phyloP scores from a whole-genome alignment of 2,329 filamentous ascomycete genomes.

The Phaeoacremonium minimum region DNA sequence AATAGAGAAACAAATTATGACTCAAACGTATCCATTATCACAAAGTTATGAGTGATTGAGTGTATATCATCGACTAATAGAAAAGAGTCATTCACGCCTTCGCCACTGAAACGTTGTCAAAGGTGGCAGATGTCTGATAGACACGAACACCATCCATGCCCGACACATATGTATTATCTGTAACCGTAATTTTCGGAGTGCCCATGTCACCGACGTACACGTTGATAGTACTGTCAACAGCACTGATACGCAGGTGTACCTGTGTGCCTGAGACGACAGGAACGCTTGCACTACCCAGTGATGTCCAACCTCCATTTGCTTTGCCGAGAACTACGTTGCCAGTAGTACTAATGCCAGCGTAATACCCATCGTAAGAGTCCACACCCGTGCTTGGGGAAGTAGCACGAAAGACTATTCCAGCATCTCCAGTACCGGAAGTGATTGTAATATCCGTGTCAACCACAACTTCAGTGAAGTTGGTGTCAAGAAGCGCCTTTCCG shows the following conservation, averaged over 20 bases:
- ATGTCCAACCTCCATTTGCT: conserved; percentile 11
- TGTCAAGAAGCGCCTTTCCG: conserved; percentile 25
- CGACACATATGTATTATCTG: conserved; percentile 12
- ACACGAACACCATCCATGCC: conserved; percentile 21
- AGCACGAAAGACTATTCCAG: conserved; percentile 30
- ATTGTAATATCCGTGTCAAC: conserved; percentile 22
- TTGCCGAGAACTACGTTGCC: conserved; percentile 18
- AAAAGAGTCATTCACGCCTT: conserved; percentile 1
- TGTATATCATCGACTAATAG: no score
- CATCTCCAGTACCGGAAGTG: conserved; percentile 14
- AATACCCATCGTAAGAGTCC: conserved; percentile 20
- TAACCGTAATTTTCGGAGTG: conserved; percentile 11
- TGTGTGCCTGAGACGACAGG: conserved; percentile 8
- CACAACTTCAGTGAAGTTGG: conserved; percentile 27
- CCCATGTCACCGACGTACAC: conserved; percentile 21
- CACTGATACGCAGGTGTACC: conserved; percentile 18
- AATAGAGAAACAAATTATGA: no score
- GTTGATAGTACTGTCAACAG: conserved; percentile 15
- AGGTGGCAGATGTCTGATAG: conserved; percentile 11
- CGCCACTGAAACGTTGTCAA: conserved; percentile 20
- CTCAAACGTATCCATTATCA: no score
- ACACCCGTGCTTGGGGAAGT: conserved; percentile 10
- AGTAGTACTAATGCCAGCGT: conserved; percentile 20
- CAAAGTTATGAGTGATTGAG: no score
- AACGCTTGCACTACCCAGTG: conserved; percentile 5